Conservation (phyloP, 306 rosid species). For the Carpinus viminea region DNA sequence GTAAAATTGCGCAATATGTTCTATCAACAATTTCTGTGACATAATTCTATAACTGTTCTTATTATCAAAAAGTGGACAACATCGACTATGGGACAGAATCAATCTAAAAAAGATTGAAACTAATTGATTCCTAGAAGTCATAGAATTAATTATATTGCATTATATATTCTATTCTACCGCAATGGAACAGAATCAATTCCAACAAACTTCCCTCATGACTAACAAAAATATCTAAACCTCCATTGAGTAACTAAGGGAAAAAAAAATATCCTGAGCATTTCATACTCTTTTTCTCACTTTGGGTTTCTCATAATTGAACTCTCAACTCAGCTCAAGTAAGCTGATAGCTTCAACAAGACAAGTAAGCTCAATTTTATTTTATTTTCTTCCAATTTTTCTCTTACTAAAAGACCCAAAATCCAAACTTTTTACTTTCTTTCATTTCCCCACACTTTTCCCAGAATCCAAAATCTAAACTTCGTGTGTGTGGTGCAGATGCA, state of each 20-base stretch:
- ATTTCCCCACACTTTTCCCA: not conserved
- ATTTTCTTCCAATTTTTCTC: not conserved
- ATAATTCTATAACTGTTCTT: not conserved
- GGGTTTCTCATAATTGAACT: not conserved
- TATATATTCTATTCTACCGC: too few relatives aligned
- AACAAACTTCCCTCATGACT: not conserved
- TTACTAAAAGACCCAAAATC: not conserved
- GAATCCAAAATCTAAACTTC: too few relatives aligned
- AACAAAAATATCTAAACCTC: not conserved
- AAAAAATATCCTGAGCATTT: not conserved
- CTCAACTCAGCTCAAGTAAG: not conserved
- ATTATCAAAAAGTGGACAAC: not conserved
- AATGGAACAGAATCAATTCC: too few relatives aligned
- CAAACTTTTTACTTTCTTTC: not conserved
- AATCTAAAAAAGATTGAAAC: not conserved
- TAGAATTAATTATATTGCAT: not conserved
- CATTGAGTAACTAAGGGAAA: too few relatives aligned
- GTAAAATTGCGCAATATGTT: not conserved
- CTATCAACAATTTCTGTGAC: not conserved
- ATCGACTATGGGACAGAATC: not conserved
- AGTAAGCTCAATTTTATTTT: not conserved
- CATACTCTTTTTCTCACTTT: not conserved
- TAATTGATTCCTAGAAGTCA: not conserved
- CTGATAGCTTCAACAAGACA: not conserved
- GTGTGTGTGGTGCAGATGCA: not conserved